Base-by-base conservation (phyloP, 2,329 filamentous ascomycete genomes). In the Colletotrichum lini region DNA sequence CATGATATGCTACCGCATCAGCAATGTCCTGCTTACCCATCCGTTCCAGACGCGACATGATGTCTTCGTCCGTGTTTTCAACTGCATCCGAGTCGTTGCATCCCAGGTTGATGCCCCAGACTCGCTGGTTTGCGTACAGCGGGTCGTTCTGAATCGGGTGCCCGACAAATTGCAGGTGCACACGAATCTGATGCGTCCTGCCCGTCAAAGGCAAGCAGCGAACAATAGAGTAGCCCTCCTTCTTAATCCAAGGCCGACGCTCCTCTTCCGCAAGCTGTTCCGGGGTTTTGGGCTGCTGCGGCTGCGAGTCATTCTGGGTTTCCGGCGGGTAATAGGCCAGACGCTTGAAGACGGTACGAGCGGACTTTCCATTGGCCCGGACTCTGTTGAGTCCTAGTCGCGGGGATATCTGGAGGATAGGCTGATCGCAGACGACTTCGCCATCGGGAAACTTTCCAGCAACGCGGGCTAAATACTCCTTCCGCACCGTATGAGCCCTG, bases 111-210 rank as follows among this genome's bases (percentile, higher is more conserved):
- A 92, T 86, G 0, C 96, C 96, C 86, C 97, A 99, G 13, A 99
- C 96, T 68, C 91, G 91, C 78, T 94, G 91, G 79, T 99, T 99
- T 77, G 94, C 95, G 81, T 99, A 99, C 76, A 99, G 98, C 9
- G 96, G 96, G 79, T 99, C 96, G 80, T 99, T 99, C 74, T 94
- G 92, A 76, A 99, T 98, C 2, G 96, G 96, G 79, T 98, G 93
- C 1, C 96, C 96, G 4, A 99, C 86, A 80, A 94, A 97, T 79
- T 99, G 96, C 18, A 99, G 87, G 78, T 99, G 96, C 21, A 99
- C 96, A 44, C 96, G 91, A 59, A 99, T 89, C 80, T 99, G 96
- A 78, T 99, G 96, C 15, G 96, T 99, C 61, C 96, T 90, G 0
- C 96, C 96, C 0, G 96, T 99, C 38, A 98, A 89, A 0, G 96